These are phyloP conservation scores for Darksidea phi DNA, from an alignment of 495 filamentous ascomycete species.

Conservation along the genomic window DNA sequence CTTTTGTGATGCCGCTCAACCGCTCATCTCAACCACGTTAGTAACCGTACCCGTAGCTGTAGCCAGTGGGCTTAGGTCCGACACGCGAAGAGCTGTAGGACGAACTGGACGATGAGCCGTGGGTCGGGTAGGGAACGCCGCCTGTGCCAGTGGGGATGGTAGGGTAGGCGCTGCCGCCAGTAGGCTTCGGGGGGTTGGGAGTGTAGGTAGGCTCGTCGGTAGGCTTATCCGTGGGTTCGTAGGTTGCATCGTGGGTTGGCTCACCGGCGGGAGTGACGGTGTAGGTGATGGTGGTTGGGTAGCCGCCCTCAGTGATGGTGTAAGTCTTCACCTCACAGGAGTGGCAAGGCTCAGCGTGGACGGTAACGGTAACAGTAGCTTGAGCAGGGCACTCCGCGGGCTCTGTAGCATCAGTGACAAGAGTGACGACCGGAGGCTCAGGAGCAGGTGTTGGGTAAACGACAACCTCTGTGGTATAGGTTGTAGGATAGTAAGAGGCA, in stretches of 20 bases:
- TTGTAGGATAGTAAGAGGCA: slow-evolving; percentile 34
- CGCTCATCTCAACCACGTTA: neutral
- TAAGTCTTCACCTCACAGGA: slow-evolving; percentile 26
- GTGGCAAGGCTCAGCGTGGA: slow-evolving; percentile 8
- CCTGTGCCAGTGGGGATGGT: slow-evolving; percentile 14
- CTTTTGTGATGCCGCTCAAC: neutral
- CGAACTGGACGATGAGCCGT: slow-evolving; percentile 1
- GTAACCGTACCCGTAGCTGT: slow-evolving; percentile 7
- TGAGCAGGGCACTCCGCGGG: slow-evolving; percentile 25
- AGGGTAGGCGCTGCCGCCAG: slow-evolving; percentile 8
- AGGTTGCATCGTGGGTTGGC: slow-evolving; percentile 6
- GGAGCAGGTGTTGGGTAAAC: slow-evolving; percentile 17
- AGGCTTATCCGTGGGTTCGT: no score
- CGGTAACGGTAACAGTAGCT: slow-evolving; percentile 23
- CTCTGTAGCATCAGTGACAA: neutral
- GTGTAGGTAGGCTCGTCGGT: slow-evolving; percentile 1
- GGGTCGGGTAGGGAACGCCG: slow-evolving; percentile 26
- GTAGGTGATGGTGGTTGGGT: slow-evolving; percentile 26
- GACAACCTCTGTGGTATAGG: slow-evolving; percentile 10
- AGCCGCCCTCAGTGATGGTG: slow-evolving; percentile 31
- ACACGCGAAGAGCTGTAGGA: slow-evolving; percentile 19
- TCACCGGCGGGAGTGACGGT: slow-evolving; percentile 9
- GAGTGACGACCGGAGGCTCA: slow-evolving; percentile 21
- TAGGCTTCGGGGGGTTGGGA: slow-evolving; percentile 4
- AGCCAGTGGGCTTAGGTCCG: slow-evolving; percentile 26